Conservation (phyloP, 176 grass and related monocot species). For the Hyparrhenia diplandra region DNA sequence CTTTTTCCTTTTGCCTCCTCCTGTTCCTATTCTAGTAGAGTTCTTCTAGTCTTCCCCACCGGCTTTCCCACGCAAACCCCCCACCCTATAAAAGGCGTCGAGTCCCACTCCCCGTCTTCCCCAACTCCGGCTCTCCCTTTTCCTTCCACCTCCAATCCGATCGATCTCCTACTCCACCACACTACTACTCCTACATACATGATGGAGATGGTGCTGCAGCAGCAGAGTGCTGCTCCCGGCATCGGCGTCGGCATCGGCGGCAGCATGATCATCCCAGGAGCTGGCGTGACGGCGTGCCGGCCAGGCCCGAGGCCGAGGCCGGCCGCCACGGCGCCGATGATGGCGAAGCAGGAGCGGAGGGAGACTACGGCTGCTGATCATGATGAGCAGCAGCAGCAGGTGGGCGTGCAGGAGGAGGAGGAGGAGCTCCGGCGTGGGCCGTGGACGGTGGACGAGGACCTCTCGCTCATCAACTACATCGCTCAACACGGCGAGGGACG, state of each 20-base stretch:
- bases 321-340: no score
- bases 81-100: conserved; percentile 33
- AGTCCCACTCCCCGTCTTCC: conserved; percentile 13
- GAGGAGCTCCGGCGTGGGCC: conserved; percentile 38
- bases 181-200: no score
- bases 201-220: conserved; percentile 33
- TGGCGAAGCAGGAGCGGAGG: neutral
- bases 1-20: neutral
- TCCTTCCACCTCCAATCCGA: no score
- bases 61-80: neutral
- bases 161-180: no score
- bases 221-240: neutral
- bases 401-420: neutral
- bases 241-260: neutral
- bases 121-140: neutral
- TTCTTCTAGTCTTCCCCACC: no score
- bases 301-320: neutral
- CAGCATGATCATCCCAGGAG: neutral
- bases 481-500: conserved; percentile 46
- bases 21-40: neutral
- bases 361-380: neutral
- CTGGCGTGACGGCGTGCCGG: neutral
- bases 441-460: conserved; percentile 62
- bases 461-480: conserved; percentile 53
- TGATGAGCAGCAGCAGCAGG: neutral